phyloP scores from a whole-genome alignment of 345 rosid genomes.

The Moricandia moricandioides region DNA sequence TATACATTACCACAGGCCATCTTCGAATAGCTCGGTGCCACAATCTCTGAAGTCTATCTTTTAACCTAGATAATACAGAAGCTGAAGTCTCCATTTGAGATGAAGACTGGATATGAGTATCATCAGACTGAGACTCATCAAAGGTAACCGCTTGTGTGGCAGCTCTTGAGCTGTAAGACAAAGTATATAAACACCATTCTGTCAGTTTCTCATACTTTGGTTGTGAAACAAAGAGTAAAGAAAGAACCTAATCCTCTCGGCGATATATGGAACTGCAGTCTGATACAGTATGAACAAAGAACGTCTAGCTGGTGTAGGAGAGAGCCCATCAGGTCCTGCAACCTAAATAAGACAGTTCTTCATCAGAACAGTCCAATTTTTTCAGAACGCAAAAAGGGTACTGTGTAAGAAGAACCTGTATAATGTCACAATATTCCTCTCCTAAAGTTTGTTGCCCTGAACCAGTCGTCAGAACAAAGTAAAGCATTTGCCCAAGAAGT shows the following conservation, averaged over 20 bases:
- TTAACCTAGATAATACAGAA: slow-evolving; percentile 53
- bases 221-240: too few relatives aligned
- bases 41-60: slow-evolving; percentile 46
- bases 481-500: slow-evolving; percentile 88
- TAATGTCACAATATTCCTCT: slow-evolving; percentile 92
- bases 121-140: slow-evolving; percentile 52
- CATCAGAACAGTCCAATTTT: slow-evolving; percentile 5
- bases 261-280: slow-evolving; percentile 76
- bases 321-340: slow-evolving; percentile 69
- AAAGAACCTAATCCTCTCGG: slow-evolving; percentile 80
- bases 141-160: slow-evolving; percentile 67
- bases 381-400: neutral
- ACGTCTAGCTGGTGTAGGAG: slow-evolving; percentile 96
- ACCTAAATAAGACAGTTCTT: slow-evolving; percentile 45
- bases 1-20: slow-evolving; percentile 71
- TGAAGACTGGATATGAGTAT: slow-evolving; percentile 41
- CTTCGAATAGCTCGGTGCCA: slow-evolving; percentile 59
- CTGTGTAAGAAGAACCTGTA: slow-evolving; percentile 55
- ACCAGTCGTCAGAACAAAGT: slow-evolving; percentile 84
- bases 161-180: slow-evolving; percentile 61
- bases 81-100: slow-evolving; percentile 41
- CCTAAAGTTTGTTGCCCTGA: slow-evolving; percentile 96
- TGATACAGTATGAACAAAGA: slow-evolving; percentile 81
- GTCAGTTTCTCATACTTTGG: neutral
- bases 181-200: neutral